A percentile compares a stretch with the other conserved stretches of the same genome.
These are phyloP conservation scores for Talaromyces trachyspermus DNA, from an alignment of 495 filamentous ascomycete species.

Conservation along the genomic window DNA sequence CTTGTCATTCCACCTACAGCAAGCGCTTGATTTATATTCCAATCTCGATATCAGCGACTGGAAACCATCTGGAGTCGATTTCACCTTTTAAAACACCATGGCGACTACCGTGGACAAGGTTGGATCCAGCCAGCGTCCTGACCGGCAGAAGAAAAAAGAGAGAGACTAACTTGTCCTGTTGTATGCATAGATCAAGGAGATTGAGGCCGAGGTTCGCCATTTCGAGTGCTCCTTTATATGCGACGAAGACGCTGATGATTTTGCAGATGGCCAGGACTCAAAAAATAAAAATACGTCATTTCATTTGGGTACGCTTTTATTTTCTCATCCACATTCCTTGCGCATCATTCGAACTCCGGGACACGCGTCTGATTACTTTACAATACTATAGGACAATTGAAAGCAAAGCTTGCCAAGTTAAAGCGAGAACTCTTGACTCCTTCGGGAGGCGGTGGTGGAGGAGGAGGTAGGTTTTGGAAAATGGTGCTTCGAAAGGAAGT, in stretches of 20 bases:
- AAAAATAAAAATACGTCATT: constrained; percentile 98
- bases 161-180: constrained; percentile 10
- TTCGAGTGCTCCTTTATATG: neutral
- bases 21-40: too few species aligned
- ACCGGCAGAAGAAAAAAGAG: too few species aligned
- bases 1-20: too few species aligned
- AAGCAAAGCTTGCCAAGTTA: constrained; percentile 96
- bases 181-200: constrained; percentile 77
- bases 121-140: constrained; percentile 16
- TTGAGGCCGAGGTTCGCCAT: constrained; percentile 82
- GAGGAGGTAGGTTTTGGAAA: constrained; percentile 52
- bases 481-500: neutral
- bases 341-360: neutral
- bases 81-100: constrained; percentile 52
- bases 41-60: too few species aligned
- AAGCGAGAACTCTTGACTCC: constrained; percentile 94
- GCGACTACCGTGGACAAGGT: constrained; percentile 96
- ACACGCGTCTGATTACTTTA: neutral
- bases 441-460: constrained; percentile 68
- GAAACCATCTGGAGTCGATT: too few species aligned
- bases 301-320: constrained; percentile 52
- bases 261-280: constrained; percentile 85
- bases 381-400: constrained; percentile 65
- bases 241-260: constrained; percentile 14
- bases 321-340: too few species aligned